Evolutionary conservation across 352 stramenopile species (phyloP).

Genomic region (Globisporangium mamillatum): DNA sequence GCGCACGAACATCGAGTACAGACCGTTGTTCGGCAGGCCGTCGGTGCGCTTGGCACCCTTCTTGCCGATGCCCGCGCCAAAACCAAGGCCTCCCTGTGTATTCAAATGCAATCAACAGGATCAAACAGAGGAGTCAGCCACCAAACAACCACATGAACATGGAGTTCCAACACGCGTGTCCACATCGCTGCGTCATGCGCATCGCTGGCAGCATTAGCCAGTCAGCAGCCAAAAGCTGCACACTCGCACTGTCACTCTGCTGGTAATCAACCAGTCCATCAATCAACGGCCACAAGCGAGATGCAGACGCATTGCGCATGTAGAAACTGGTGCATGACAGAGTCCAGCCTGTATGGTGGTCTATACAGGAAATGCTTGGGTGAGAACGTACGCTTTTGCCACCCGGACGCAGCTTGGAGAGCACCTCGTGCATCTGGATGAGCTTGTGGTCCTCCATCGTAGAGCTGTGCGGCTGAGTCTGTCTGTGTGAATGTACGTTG

Average conservation of each 20-base stretch:
- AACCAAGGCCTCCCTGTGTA: constrained; percentile 64
- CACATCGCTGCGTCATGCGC: constrained; percentile 5
- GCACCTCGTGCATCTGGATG: constrained; percentile 80
- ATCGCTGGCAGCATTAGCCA: background rate
- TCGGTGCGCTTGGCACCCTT: constrained; percentile 66
- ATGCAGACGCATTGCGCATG: background rate
- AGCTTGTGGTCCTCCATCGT: constrained; percentile 86
- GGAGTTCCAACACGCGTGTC: background rate
- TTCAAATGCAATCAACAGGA: background rate
- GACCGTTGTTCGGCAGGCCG: constrained; percentile 70
- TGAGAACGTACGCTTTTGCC: constrained; percentile 60
- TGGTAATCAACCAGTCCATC: background rate
- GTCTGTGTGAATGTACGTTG: constrained; percentile 1
- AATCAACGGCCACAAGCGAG: background rate
- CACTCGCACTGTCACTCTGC: background rate
- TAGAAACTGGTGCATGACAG: constrained; percentile 12
- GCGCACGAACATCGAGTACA: constrained; percentile 86
- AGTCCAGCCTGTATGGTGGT: background rate
- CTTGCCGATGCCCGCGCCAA: constrained; percentile 43
- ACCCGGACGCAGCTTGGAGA: constrained; percentile 78
- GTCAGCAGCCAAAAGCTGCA: background rate
- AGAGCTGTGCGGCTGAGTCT: background rate
- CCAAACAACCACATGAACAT: background rate
- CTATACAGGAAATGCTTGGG: background rate
- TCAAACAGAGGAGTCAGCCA: constrained; percentile 5